Evolutionary conservation across 202 grass and related monocot species (phyloP).

Genomic region (Musa balbisiana): DNA sequence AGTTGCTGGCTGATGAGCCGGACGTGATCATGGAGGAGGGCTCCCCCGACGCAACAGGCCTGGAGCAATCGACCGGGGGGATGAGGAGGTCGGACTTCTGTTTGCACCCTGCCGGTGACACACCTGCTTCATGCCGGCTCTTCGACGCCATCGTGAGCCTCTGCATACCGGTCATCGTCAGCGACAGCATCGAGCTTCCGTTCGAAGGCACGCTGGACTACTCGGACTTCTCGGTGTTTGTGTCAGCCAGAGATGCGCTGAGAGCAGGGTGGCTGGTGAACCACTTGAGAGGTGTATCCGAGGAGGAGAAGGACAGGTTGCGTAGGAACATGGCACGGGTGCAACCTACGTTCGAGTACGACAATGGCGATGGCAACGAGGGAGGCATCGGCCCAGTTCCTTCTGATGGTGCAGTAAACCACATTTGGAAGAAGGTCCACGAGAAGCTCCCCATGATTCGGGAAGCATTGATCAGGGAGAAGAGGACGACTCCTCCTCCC

Average conservation of each 20-base stretch:
- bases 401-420: slow-evolving; percentile 49
- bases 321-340: slow-evolving; percentile 48
- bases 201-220: slow-evolving; percentile 81
- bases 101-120: slow-evolving; percentile 80
- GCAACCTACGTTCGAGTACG: slow-evolving; percentile 57
- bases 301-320: slow-evolving; percentile 41
- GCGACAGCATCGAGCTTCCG: slow-evolving; percentile 70
- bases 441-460: slow-evolving; percentile 56
- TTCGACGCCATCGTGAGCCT: slow-evolving; percentile 82
- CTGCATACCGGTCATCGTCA: slow-evolving; percentile 78
- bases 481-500: slow-evolving; percentile 34
- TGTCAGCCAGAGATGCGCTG: slow-evolving; percentile 46
- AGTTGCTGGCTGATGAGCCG: slow-evolving; percentile 53
- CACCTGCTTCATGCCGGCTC: slow-evolving; percentile 72
- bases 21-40: slow-evolving; percentile 76
- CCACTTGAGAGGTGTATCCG: slow-evolving; percentile 47
- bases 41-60: slow-evolving; percentile 69
- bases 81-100: slow-evolving; percentile 67
- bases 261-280: slow-evolving; percentile 44
- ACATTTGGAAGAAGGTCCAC: slow-evolving; percentile 71
- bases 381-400: slow-evolving; percentile 20
- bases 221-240: slow-evolving; percentile 57
- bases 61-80: slow-evolving; percentile 66
- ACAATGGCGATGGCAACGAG: slow-evolving; percentile 18
- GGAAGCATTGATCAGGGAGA: slow-evolving; percentile 39